These are phyloP conservation scores for Parachlorella kessleri DNA, from an alignment of 139 green algal species.

Conservation along the genomic window DNA sequence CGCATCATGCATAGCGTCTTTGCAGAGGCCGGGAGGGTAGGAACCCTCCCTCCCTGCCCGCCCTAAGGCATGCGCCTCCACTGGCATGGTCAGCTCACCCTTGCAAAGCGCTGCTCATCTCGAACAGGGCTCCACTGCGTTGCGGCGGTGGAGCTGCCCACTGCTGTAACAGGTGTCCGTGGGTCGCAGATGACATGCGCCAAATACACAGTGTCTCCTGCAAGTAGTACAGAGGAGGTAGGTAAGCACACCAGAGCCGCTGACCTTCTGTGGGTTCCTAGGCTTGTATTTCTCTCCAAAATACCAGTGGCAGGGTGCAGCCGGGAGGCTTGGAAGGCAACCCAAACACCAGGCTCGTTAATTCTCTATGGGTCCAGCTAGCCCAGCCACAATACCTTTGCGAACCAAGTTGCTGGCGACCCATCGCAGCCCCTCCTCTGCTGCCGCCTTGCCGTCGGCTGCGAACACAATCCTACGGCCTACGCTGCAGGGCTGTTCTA, in stretches of 20 bases:
- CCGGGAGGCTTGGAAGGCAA: background rate
- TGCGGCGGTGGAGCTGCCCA: constrained; percentile 21
- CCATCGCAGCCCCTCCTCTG: constrained; percentile 26
- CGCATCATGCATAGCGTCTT: no score
- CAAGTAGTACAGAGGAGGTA: background rate
- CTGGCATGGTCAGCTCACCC: background rate
- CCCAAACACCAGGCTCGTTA: background rate
- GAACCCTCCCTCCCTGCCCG: background rate
- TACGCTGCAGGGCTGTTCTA: background rate
- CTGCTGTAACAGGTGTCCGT: constrained; percentile 27
- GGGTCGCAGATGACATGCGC: constrained; percentile 34
- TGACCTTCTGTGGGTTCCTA: background rate
- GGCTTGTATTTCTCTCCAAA: background rate
- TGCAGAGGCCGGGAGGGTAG: background rate
- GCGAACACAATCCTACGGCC: constrained; percentile 39
- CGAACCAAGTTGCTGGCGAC: background rate
- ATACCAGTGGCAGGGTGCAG: background rate
- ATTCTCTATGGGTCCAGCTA: background rate
- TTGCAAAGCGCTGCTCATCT: constrained; percentile 22
- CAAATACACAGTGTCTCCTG: constrained; percentile 43
- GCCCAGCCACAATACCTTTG: constrained; percentile 7
- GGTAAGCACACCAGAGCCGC: background rate
- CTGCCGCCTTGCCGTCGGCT: constrained; percentile 34
- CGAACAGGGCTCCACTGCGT: constrained; percentile 30
- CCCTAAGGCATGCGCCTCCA: background rate